Evolutionary conservation across 2,329 filamentous ascomycete genomes (phyloP).

Genomic region (Fusarium oxysporum): DNA sequence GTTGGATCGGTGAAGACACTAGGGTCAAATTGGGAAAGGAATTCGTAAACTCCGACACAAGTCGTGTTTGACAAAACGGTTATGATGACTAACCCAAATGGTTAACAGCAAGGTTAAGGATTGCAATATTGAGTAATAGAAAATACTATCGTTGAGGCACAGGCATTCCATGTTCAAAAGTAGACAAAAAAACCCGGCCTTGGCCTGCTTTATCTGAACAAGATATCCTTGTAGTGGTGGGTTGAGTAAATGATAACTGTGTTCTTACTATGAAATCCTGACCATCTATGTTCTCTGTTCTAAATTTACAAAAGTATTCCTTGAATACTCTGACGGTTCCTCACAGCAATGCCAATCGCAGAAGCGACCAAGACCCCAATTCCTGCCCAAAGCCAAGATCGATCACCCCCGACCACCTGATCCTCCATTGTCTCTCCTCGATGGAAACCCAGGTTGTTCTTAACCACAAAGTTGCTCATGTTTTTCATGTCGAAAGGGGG

Average conservation of each 20-base stretch:
- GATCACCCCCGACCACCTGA: neutral
- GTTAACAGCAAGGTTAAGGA: neutral
- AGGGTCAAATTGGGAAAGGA: neutral
- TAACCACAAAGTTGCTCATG: neutral
- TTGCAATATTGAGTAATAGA: neutral
- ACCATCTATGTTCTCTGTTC: neutral
- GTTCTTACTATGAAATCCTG: neutral
- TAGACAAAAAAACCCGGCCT: neutral
- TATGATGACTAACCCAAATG: neutral
- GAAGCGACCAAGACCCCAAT: rapidly evolving
- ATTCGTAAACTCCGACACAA: neutral
- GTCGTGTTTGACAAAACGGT: neutral
- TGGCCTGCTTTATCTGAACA: neutral
- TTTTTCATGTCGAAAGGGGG: neutral
- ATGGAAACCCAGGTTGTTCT: neutral
- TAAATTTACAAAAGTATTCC: rapidly evolving
- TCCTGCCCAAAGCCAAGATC: neutral
- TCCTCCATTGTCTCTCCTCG: neutral
- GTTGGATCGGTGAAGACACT: neutral
- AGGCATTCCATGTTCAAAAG: rapidly evolving
- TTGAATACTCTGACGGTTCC: rapidly evolving
- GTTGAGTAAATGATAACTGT: neutral
- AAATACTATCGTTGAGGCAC: neutral
- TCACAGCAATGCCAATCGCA: rapidly evolving
- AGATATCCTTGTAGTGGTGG: rapidly evolving